These are phyloP conservation scores for Quercus glauca DNA, from an alignment of 306 rosid genomes.

Conservation along the genomic window DNA sequence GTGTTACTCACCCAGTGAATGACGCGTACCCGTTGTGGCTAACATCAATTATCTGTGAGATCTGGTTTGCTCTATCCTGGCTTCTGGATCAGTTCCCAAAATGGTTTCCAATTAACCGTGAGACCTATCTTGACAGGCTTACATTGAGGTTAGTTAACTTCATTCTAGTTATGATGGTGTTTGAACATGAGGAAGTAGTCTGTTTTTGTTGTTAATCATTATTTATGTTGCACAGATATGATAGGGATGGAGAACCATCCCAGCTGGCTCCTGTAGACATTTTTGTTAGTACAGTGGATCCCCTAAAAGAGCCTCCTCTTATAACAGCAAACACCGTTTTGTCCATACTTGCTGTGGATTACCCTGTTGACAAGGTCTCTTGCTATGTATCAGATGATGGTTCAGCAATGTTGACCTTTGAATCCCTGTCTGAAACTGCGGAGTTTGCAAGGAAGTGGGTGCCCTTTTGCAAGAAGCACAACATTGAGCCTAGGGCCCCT, in stretches of 20 bases:
- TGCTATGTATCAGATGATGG: conserved; percentile 99
- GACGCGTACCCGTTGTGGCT: conserved; percentile 92
- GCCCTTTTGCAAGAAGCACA: conserved; percentile 94
- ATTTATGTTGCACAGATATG: conserved; percentile 51
- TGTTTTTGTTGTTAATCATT: conserved; percentile 17
- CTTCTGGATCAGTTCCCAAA: conserved; percentile 98
- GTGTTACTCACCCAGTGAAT: conserved; percentile 92
- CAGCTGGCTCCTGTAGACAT: conserved; percentile 91
- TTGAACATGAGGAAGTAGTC: background rate
- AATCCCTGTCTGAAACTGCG: conserved; percentile 98
- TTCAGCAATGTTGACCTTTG: conserved; percentile 98
- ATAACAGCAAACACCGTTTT: conserved; percentile 96
- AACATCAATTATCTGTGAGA: conserved; percentile 96
- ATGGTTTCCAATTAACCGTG: conserved; percentile 92
- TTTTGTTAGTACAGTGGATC: conserved; percentile 99
- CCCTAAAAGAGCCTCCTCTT: conserved; percentile 98
- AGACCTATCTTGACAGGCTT: conserved; percentile 93
- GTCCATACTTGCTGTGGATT: conserved; percentile 96
- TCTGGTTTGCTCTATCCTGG: conserved; percentile 99
- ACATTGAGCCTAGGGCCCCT: conserved; percentile 97
- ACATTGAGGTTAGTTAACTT: conserved; percentile 59
- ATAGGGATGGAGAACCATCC: conserved; percentile 96
- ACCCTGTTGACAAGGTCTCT: conserved; percentile 99
- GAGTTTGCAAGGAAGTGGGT: conserved; percentile 99
- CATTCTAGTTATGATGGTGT: conserved; percentile 1